These are phyloP conservation scores for Paecilomyces sp. DNA, from an alignment of 2,329 filamentous ascomycete species.

Conservation along the genomic window DNA sequence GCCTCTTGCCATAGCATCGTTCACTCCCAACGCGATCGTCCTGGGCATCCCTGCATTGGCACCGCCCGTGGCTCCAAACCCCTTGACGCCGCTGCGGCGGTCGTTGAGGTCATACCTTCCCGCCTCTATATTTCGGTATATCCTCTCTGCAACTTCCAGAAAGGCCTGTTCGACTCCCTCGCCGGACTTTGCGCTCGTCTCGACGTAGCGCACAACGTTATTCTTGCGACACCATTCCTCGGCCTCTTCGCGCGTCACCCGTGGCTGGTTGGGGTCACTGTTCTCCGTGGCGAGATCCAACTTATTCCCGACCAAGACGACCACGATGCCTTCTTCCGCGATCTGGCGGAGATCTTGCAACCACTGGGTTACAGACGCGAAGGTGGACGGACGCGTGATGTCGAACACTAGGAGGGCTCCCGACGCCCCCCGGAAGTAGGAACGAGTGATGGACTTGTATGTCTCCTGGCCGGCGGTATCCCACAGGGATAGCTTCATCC, in stretches of 20 bases:
- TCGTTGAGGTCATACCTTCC: slow-evolving; percentile 94
- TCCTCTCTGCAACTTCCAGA: slow-evolving; percentile 84
- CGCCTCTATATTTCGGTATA: slow-evolving; percentile 94
- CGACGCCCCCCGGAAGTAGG: slow-evolving; percentile 79
- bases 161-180: slow-evolving; percentile 93
- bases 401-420: slow-evolving; percentile 88
- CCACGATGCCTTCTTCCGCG: slow-evolving; percentile 89
- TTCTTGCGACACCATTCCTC: slow-evolving; percentile 83
- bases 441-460: slow-evolving; percentile 91
- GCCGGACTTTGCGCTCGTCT: slow-evolving; percentile 92
- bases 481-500: slow-evolving; percentile 94
- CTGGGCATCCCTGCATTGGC: slow-evolving; percentile 26
- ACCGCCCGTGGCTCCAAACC: slow-evolving; percentile 35
- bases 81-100: slow-evolving; percentile 83
- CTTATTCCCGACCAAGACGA: slow-evolving; percentile 94
- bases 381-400: slow-evolving; percentile 78
- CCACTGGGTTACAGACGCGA: slow-evolving; percentile 85
- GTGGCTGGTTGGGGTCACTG: slow-evolving; percentile 49
- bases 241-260: slow-evolving; percentile 76
- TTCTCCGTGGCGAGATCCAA: slow-evolving; percentile 61
- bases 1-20: slow-evolving; percentile 39
- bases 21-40: slow-evolving; percentile 39
- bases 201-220: slow-evolving; percentile 85
- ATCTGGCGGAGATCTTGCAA: slow-evolving; percentile 89
- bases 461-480: slow-evolving; percentile 96